These are phyloP conservation scores for Epichloe coenophiala DNA, from an alignment of 2,329 filamentous ascomycete species.

Conservation along the genomic window DNA sequence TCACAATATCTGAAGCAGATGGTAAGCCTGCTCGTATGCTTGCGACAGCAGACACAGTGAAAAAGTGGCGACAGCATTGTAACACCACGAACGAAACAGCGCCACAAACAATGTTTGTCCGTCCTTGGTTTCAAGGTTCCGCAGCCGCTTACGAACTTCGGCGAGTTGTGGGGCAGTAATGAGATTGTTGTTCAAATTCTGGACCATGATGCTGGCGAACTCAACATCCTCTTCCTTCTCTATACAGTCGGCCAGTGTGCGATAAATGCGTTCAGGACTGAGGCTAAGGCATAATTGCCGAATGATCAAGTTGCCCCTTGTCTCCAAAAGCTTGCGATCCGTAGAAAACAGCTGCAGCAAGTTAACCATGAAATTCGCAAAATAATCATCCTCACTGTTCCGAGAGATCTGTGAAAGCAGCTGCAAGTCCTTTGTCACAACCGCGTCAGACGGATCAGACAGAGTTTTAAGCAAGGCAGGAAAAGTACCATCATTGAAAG, in stretches of 20 bases:
- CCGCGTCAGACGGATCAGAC: conserved; percentile 87
- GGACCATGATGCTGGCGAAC: conserved; percentile 98
- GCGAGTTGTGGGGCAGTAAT: conserved; percentile 92
- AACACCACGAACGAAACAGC: conserved; percentile 93
- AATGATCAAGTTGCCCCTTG: conserved; percentile 89
- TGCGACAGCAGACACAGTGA: conserved; percentile 90
- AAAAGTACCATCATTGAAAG: conserved; percentile 95
- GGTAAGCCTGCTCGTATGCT: conserved; percentile 95
- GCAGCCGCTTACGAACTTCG: conserved; percentile 76
- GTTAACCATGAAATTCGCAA: conserved; percentile 96
- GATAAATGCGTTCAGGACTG: conserved; percentile 88
- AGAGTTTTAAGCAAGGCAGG: conserved; percentile 91
- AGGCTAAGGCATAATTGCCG: conserved; percentile 85
- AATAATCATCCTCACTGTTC: conserved; percentile 95
- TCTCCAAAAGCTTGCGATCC: conserved; percentile 80
- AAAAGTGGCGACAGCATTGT: conserved; percentile 95
- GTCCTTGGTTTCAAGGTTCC: conserved; percentile 87
- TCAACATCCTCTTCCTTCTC: conserved; percentile 97
- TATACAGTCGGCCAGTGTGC: conserved; percentile 88
- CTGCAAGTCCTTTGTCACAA: conserved; percentile 88
- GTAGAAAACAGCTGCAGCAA: conserved; percentile 90
- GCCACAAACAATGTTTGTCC: conserved; percentile 92
- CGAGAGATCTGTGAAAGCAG: conserved; percentile 90
- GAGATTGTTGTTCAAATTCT: conserved; percentile 97
- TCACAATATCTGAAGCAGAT: conserved; percentile 88